Conservation (phyloP, 768 basidiomycete species). For the Chiua virens region DNA sequence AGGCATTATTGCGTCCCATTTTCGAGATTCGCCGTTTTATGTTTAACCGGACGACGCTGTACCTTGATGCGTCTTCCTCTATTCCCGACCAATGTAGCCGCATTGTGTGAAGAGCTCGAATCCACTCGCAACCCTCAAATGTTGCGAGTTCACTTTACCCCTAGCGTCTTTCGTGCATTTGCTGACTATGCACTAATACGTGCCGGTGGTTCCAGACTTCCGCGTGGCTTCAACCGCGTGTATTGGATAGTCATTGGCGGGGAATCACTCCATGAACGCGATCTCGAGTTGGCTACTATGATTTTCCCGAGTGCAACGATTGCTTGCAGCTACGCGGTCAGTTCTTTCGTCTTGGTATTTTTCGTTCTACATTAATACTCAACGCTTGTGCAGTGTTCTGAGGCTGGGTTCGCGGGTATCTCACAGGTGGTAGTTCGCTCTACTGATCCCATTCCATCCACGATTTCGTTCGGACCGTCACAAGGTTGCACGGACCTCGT, state of each 20-base stretch:
- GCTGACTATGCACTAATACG: conserved; percentile 28
- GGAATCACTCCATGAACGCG: conserved; percentile 25
- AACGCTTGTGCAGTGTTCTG: conserved; percentile 22
- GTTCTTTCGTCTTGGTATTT: not conserved
- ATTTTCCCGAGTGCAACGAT: conserved; percentile 27
- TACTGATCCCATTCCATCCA: conserved; percentile 23
- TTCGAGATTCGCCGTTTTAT: conserved; percentile 34
- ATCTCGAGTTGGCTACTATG: conserved; percentile 25
- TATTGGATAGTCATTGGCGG: conserved; percentile 36
- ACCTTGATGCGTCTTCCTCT: conserved; percentile 27
- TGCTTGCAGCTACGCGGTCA: conserved; percentile 31
- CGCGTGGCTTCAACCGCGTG: conserved; percentile 26
- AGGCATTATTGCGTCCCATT: conserved; percentile 32
- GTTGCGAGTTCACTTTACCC: conserved; percentile 30
- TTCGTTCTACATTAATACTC: not conserved
- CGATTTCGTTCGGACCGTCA: conserved; percentile 28
- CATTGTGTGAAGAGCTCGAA: conserved; percentile 27
- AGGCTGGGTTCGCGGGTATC: conserved; percentile 31
- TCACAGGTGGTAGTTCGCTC: conserved; percentile 31
- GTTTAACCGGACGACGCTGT: conserved; percentile 33
- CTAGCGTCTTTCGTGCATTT: conserved; percentile 31
- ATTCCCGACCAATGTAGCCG: conserved; percentile 28
- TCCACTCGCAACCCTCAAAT: conserved; percentile 18
- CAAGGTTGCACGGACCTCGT: conserved; percentile 31
- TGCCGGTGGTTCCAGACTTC: conserved; percentile 10